A percentile compares a stretch with the other conserved stretches of the same genome.
phyloP scores from a whole-genome alignment of 352 stramenopile genomes.

The Pythium oligandrum region DNA sequence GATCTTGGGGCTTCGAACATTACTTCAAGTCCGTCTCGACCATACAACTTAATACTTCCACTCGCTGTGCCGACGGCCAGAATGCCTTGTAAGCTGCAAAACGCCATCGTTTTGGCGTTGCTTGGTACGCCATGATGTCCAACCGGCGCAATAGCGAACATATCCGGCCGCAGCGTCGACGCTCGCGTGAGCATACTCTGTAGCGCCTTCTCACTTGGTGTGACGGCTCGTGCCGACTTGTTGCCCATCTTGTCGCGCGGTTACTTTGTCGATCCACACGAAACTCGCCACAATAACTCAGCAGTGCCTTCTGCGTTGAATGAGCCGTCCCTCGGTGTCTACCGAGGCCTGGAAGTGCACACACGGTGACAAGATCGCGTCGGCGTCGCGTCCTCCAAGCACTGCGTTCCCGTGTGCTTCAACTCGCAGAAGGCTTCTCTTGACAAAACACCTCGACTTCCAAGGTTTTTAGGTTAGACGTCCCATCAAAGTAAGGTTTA shows the following conservation, averaged over 20 bases:
- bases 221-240: conserved; percentile 38
- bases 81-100: conserved; percentile 55
- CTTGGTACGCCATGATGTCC: conserved; percentile 69
- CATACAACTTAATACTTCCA: conserved; percentile 65
- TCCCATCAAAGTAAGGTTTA: not conserved
- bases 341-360: no score
- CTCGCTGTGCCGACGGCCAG: conserved; percentile 63
- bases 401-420: no score
- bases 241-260: conserved; percentile 43
- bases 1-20: conserved; percentile 38
- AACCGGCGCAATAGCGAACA: conserved; percentile 43
- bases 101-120: conserved; percentile 53
- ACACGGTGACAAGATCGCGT: no score
- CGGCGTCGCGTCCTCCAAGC: no score
- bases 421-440: no score
- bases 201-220: conserved; percentile 35
- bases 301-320: not conserved
- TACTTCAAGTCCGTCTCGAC: conserved; percentile 52
- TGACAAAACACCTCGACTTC: no score
- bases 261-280: not conserved
- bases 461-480: not conserved
- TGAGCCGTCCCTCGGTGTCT: not conserved
- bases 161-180: conserved; percentile 29
- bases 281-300: no score
- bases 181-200: conserved; percentile 30